Percentiles rank a stretch among this genome's conserved stretches.
phyloP scores from a whole-genome alignment of 306 rosid species.

The Ochetophila trinervis region DNA sequence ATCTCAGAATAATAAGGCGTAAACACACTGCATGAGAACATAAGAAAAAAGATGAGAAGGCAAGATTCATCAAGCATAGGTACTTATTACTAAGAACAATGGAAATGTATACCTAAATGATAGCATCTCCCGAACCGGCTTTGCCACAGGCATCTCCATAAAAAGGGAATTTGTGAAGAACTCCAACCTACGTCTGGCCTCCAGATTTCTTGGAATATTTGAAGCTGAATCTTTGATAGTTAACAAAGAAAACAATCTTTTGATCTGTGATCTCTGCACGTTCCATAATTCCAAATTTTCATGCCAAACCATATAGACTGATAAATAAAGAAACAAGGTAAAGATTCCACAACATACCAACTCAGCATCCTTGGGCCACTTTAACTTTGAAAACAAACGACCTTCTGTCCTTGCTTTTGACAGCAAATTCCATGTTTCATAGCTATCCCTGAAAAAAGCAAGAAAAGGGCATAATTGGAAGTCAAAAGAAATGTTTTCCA shows the following conservation, averaged over 20 bases:
- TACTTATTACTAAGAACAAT: not conserved
- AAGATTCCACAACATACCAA: conserved; percentile 46
- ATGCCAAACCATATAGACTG: not conserved
- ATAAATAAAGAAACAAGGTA: conserved; percentile 10
- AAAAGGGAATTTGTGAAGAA: conserved; percentile 93
- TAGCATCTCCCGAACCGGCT: conserved; percentile 76
- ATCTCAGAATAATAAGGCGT: conserved; percentile 94
- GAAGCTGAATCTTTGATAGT: conserved; percentile 92
- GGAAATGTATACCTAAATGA: conserved; percentile 59
- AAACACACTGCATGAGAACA: conserved; percentile 70
- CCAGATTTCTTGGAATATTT: conserved; percentile 85
- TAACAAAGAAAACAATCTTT: conserved; percentile 74
- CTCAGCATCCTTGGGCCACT: conserved; percentile 71
- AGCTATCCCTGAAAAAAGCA: conserved; percentile 50
- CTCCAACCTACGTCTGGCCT: conserved; percentile 78
- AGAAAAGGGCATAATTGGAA: conserved; percentile 4
- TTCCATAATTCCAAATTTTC: conserved; percentile 23
- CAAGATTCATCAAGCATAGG: conserved; percentile 16
- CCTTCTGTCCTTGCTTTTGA: conserved; percentile 69
- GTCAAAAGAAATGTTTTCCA: not conserved
- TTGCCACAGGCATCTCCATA: conserved; percentile 78
- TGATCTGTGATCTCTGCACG: conserved; percentile 65
- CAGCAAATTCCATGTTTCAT: conserved; percentile 66
- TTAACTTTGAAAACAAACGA: conserved; percentile 69
- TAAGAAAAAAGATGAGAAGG: conserved; percentile 25